These are phyloP conservation scores for Puccinellia tenuiflora DNA, from an alignment of 176 grass and related monocot genomes.

Conservation along the genomic window DNA sequence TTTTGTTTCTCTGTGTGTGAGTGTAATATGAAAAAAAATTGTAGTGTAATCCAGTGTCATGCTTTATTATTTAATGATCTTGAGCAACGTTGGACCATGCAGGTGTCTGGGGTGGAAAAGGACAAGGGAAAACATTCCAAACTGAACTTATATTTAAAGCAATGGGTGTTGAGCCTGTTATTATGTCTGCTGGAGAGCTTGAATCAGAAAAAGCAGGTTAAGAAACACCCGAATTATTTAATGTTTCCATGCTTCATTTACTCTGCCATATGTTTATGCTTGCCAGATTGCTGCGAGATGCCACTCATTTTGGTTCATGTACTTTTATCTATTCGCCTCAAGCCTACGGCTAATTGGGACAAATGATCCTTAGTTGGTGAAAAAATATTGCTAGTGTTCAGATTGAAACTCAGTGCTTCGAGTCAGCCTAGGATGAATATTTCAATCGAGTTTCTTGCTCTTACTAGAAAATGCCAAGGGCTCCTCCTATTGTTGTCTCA, in stretches of 20 bases:
- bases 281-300: background rate
- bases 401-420: too few relatives aligned
- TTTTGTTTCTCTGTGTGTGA: background rate
- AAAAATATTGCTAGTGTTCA: too few relatives aligned
- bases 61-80: conserved; percentile 1
- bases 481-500: too few relatives aligned
- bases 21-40: conserved; percentile 2
- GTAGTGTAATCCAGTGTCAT: background rate
- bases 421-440: too few relatives aligned
- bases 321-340: background rate
- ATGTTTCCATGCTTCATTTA: conserved; percentile 1
- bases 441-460: too few relatives aligned
- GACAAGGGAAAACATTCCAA: conserved; percentile 96
- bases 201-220: conserved; percentile 94
- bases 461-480: too few relatives aligned
- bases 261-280: background rate
- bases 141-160: conserved; percentile 93
- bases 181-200: conserved; percentile 95
- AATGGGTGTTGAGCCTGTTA: conserved; percentile 85
- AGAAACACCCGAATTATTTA: conserved; percentile 13
- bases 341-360: background rate
- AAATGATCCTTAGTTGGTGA: too few relatives aligned
- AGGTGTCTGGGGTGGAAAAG: conserved; percentile 97
- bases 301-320: background rate
- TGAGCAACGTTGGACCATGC: conserved; percentile 22